phyloP scores from a whole-genome alignment of 2,329 filamentous ascomycete genomes.

The Fusarium ramigenum region DNA sequence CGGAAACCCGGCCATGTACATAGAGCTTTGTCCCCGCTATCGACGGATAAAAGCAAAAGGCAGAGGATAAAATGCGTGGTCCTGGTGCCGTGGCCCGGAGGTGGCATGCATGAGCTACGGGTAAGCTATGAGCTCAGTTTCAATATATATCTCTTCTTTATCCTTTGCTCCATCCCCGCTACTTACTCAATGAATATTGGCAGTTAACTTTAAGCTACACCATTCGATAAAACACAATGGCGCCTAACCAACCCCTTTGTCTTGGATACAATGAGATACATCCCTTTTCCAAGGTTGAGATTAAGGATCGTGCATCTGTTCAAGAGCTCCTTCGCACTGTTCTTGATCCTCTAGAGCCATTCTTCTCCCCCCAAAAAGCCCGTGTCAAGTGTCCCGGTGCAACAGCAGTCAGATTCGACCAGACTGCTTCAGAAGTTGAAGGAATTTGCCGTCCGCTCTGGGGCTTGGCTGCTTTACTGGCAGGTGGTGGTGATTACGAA shows the following conservation, averaged over 20 bases:
- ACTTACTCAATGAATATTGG: background rate
- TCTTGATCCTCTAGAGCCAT: conserved; percentile 75
- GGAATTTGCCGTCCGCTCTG: conserved; percentile 79
- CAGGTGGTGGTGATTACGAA: conserved; percentile 71
- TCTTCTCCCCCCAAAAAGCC: conserved; percentile 74
- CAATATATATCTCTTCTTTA: conserved; percentile 1
- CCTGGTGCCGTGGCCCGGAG: background rate
- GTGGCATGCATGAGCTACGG: background rate
- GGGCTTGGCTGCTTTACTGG: conserved; percentile 76
- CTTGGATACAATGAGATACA: conserved; percentile 64
- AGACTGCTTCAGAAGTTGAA: conserved; percentile 80
- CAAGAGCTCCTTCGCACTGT: conserved; percentile 69
- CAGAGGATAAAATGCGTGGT: conserved; percentile 14
- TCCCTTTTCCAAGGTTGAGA: conserved; percentile 62
- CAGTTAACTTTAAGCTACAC: background rate
- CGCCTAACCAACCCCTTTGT: conserved; percentile 36
- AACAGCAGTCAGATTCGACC: conserved; percentile 80
- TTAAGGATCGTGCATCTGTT: conserved; percentile 64
- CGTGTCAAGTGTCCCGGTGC: conserved; percentile 73
- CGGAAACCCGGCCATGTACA: conserved; percentile 16
- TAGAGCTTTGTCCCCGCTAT: conserved; percentile 11
- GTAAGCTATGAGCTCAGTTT: background rate
- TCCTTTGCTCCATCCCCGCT: background rate
- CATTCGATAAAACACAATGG: conserved; percentile 21
- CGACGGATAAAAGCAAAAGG: background rate